Percentiles rank a stretch among this genome's conserved stretches.
phyloP scores from a whole-genome alignment of 805 yeast species.

The Myxozyma monticola region DNA sequence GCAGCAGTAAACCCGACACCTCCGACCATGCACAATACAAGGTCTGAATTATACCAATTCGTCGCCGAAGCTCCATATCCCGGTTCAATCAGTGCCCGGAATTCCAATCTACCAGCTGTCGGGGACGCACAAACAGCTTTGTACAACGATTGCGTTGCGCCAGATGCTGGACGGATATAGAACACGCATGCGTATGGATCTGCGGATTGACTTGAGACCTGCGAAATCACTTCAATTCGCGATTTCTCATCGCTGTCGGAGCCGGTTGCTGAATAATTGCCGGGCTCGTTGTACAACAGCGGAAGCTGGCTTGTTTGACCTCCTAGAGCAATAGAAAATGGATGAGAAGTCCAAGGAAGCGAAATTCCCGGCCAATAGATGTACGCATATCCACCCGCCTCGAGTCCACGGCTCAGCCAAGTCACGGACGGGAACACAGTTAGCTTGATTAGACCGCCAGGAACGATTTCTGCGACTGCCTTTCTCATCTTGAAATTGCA shows the following conservation, averaged over 20 bases:
- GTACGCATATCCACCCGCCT: not conserved
- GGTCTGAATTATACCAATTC: not conserved
- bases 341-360: not conserved
- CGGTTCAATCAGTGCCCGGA: not conserved
- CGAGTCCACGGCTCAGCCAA: not conserved
- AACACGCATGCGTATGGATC: too few species aligned
- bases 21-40: not conserved
- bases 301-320: too few species aligned
- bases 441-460: not conserved
- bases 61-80: not conserved
- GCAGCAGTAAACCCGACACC: conserved; percentile 1
- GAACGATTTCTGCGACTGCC: not conserved
- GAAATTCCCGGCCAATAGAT: not conserved
- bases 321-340: not conserved
- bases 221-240: too few species aligned
- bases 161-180: not conserved
- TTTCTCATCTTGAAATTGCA: not conserved
- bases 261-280: too few species aligned
- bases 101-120: not conserved
- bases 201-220: too few species aligned
- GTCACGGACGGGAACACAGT: not conserved
- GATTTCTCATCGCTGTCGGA: too few species aligned
- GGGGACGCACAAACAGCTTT: not conserved
- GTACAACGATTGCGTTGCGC: not conserved
- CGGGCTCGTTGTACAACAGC: too few species aligned